These are phyloP conservation scores for Salix koriyanagi DNA, from an alignment of 345 rosid species.

Conservation along the genomic window DNA sequence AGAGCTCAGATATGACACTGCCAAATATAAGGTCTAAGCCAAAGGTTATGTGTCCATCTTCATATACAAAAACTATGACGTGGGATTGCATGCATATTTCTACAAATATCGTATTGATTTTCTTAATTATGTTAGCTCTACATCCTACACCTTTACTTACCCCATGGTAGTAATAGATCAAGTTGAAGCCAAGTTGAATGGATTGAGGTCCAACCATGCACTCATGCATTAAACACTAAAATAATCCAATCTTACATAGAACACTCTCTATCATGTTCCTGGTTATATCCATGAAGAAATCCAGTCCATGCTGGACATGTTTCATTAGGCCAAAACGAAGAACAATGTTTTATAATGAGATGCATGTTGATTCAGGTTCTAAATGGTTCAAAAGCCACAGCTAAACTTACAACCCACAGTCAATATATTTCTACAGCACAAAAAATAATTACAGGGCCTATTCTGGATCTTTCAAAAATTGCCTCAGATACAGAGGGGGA, in stretches of 20 bases:
- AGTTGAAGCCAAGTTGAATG: not conserved
- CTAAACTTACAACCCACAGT: not conserved
- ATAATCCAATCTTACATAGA: not conserved
- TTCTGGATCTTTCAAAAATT: not conserved
- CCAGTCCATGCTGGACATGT: not conserved
- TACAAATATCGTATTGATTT: no score
- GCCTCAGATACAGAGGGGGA: not conserved
- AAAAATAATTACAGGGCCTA: not conserved
- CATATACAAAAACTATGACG: no score
- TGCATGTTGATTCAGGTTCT: not conserved
- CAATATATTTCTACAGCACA: not conserved
- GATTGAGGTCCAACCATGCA: not conserved
- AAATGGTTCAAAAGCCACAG: not conserved
- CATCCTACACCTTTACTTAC: not conserved
- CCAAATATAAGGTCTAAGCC: no score
- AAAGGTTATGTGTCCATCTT: no score
- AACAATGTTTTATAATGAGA: not conserved
- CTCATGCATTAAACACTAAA: not conserved
- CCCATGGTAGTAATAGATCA: not conserved
- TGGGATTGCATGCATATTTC: no score
- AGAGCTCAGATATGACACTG: no score
- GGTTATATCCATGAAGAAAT: not conserved
- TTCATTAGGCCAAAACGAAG: not conserved
- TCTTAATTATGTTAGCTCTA: not conserved
- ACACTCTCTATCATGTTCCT: not conserved